Base-by-base conservation (phyloP, 2,329 filamentous ascomycete species). In the Xylariaceae sp. region DNA sequence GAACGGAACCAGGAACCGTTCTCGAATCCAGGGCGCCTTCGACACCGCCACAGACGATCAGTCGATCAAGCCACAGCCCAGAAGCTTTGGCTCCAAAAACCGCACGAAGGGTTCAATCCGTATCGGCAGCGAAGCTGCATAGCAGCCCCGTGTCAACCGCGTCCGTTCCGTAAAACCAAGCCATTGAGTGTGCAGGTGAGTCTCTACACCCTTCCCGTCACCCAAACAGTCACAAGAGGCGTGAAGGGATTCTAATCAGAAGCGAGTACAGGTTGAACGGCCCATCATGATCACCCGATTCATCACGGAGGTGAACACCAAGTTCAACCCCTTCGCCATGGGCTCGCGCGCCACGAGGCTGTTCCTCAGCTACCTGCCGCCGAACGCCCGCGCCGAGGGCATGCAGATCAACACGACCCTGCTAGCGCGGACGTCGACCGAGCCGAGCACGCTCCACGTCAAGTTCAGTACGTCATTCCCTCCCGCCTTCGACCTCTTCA, bases 291-390 rank as follows among this genome's bases (percentile, higher is more conserved):
- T 94, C 62, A 93, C 89, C 61, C 86, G 87, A 73, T 94, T 90
- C 79, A 84, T 95, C 74, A 93, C 92, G 73, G 85, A 91, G 73
- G 86, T 97, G 69, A 86, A 92, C 70, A 88, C 91, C 65, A 86
- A 85, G 73, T 97, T 97, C 85, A 96, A 96, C 77, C 93, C 94
- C 45, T 97, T 97, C 83, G 88, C 86, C 34, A 77, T 82, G 23
- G 81, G 83, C 73, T 87, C 90, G 63, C 92, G 91, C 72, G 88
- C 92, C 23, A 92, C 91, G 45, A 88, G 94, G 49, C 82, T 96
- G 55, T 94, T 97, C 76, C 89, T 97, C 66, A 88, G 90, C 37
- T 82, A 89, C 64, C 85, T 99, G 37, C 91, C 93, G 8, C 84
- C 92, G 48, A 86, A 88, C 69, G 92, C 92, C 61, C 86, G 92